phyloP scores from a whole-genome alignment of 2,329 filamentous ascomycete species.

The Exophiala sideris region DNA sequence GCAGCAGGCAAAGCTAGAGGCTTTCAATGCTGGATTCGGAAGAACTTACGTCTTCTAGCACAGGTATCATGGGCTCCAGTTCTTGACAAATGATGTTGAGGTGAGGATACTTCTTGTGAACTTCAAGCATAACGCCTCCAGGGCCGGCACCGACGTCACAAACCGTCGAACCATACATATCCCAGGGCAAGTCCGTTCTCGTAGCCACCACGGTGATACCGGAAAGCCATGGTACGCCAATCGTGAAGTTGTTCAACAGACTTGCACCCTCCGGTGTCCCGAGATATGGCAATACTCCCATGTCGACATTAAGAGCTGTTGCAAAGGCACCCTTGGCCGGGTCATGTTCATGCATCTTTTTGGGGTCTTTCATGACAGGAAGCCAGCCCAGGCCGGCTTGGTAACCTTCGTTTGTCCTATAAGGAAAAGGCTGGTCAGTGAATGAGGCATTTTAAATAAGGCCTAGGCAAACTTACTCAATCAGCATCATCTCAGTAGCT shows the following conservation, averaged over 20 bases:
- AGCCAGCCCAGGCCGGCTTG: constrained; percentile 1
- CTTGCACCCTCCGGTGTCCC: background rate
- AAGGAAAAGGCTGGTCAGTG: background rate
- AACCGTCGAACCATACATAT: background rate
- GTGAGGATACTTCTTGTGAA: background rate
- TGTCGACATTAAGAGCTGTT: background rate
- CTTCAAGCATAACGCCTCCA: background rate
- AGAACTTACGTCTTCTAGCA: background rate
- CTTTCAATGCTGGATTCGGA: background rate
- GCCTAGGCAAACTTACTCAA: background rate
- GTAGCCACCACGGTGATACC: background rate
- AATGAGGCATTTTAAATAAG: background rate
- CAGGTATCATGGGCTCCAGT: background rate
- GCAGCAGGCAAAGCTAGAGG: too few relatives aligned
- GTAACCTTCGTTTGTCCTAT: background rate
- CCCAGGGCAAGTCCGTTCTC: background rate
- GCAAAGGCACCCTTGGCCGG: constrained; percentile 1
- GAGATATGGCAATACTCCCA: background rate
- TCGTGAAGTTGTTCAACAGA: background rate
- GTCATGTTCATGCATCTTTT: background rate
- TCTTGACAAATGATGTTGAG: background rate
- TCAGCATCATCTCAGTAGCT: background rate
- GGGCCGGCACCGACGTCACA: background rate
- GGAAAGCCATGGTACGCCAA: background rate
- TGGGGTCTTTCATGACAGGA: background rate